These are phyloP conservation scores for Russula abietina DNA, from an alignment of 768 basidiomycete genomes.

Conservation along the genomic window DNA sequence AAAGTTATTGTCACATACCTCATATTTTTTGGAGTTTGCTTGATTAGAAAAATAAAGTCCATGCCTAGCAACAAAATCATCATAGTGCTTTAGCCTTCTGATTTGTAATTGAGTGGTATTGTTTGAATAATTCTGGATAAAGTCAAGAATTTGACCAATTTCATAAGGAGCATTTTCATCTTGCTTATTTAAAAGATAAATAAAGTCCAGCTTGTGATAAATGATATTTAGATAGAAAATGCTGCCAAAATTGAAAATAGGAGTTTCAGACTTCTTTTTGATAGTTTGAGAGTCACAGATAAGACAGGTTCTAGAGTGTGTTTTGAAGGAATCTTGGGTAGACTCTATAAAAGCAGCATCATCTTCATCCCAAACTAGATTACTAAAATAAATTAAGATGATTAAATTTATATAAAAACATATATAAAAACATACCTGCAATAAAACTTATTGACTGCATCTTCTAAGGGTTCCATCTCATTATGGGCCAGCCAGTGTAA, in stretches of 20 bases:
- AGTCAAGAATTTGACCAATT: conserved; percentile 51
- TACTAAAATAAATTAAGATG: conserved; percentile 26
- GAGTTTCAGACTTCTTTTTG: conserved; percentile 11
- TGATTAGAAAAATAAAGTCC: background rate
- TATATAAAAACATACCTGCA: conserved; percentile 40
- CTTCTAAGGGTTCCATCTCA: conserved; percentile 45
- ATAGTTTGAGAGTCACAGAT: conserved; percentile 8
- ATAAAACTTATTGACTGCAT: conserved; percentile 44
- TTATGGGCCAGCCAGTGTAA: conserved; percentile 38
- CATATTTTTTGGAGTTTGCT: conserved; percentile 10
- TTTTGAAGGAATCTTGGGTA: conserved; percentile 34
- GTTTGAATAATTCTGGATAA: conserved; percentile 30
- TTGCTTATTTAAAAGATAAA: conserved; percentile 41
- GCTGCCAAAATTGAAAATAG: conserved; percentile 31
- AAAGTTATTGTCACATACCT: background rate
- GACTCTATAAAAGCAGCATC: conserved; percentile 41
- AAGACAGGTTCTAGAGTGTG: conserved; percentile 28
- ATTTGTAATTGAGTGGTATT: conserved; percentile 34
- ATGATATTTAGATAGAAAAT: conserved; percentile 38
- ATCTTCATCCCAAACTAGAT: conserved; percentile 48
- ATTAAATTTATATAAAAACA: background rate
- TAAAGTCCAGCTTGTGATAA: conserved; percentile 58
- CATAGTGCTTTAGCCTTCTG: conserved; percentile 42
- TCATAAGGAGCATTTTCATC: conserved; percentile 34
- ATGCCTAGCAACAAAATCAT: conserved; percentile 34